A percentile compares a stretch with the other conserved stretches of the same genome.
Evolutionary conservation across 2,329 filamentous ascomycete genomes (phyloP).

Genomic region (Beauveria scarabaeidicola): DNA sequence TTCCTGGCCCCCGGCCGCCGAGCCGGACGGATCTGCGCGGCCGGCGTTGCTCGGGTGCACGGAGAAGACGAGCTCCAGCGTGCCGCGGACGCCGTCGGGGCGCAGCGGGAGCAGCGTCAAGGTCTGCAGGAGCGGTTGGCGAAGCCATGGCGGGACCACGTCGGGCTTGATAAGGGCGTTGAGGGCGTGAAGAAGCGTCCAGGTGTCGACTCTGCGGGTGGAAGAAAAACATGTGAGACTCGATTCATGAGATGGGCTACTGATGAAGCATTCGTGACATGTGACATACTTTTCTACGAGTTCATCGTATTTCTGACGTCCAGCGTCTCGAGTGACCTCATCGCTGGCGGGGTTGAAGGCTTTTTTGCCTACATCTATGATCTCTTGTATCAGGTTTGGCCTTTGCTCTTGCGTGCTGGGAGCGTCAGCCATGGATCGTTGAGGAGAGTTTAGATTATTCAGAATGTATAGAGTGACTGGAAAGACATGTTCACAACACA

Average conservation of each 20-base stretch:
- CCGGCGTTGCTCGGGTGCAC: slow-evolving; percentile 50
- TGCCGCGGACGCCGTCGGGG: slow-evolving; percentile 54
- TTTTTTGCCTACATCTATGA: slow-evolving; percentile 34
- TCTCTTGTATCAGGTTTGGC: slow-evolving; percentile 25
- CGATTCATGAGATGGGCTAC: not conserved
- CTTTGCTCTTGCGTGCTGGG: slow-evolving; percentile 15
- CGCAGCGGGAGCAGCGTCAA: slow-evolving; percentile 55
- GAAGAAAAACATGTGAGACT: not conserved
- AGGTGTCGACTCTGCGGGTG: slow-evolving; percentile 28
- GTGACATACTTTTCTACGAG: slow-evolving; percentile 39
- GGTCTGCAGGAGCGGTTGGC: slow-evolving; percentile 43
- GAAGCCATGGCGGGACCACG: slow-evolving; percentile 51
- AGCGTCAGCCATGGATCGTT: slow-evolving; percentile 20
- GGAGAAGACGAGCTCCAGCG: slow-evolving; percentile 62
- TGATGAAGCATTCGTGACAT: slow-evolving; percentile 13
- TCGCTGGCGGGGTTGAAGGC: slow-evolving; percentile 39
- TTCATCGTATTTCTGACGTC: slow-evolving; percentile 33
- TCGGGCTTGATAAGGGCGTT: slow-evolving; percentile 57
- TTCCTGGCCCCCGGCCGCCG: slow-evolving; percentile 32
- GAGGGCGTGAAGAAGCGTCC: slow-evolving; percentile 50
- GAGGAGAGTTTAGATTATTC: not conserved
- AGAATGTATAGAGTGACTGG: not conserved
- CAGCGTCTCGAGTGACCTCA: slow-evolving; percentile 24
- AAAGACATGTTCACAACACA: not conserved
- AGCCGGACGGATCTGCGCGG: slow-evolving; percentile 29